phyloP scores from a whole-genome alignment of 306 rosid genomes.

The Malus domestica region DNA sequence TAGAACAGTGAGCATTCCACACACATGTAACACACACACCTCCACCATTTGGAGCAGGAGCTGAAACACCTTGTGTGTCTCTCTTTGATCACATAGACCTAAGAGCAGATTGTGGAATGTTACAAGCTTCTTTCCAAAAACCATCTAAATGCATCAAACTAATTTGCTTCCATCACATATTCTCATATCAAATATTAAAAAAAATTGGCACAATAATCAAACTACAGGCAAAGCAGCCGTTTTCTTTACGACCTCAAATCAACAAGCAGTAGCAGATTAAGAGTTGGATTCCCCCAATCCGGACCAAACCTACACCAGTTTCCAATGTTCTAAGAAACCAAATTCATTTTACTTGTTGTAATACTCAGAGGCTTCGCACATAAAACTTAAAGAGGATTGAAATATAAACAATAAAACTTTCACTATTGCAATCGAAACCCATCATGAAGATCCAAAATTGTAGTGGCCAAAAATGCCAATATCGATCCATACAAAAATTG shows the following conservation, averaged over 20 bases:
- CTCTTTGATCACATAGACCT: too few species aligned
- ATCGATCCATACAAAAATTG: background rate
- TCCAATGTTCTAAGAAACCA: background rate
- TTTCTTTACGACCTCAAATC: background rate
- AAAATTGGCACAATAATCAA: background rate
- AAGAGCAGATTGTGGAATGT: background rate
- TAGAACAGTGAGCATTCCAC: too few species aligned
- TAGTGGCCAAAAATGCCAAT: slow-evolving; percentile 10
- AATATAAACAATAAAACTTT: background rate
- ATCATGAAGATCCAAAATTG: background rate
- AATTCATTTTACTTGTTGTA: background rate
- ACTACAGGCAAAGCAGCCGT: background rate
- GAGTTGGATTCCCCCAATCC: background rate
- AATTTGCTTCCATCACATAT: background rate
- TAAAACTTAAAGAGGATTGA: background rate
- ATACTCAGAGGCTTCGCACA: background rate
- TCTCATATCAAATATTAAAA: background rate
- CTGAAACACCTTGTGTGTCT: too few species aligned
- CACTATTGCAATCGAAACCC: slow-evolving; percentile 1
- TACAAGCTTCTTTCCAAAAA: background rate
- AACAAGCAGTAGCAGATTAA: background rate
- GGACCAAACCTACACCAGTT: background rate
- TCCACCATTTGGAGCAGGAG: too few species aligned
- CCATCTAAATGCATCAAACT: background rate
- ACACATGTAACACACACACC: too few species aligned